These are phyloP conservation scores for Penicillium psychrosexuale DNA, from an alignment of 2,329 filamentous ascomycete genomes.

Conservation along the genomic window DNA sequence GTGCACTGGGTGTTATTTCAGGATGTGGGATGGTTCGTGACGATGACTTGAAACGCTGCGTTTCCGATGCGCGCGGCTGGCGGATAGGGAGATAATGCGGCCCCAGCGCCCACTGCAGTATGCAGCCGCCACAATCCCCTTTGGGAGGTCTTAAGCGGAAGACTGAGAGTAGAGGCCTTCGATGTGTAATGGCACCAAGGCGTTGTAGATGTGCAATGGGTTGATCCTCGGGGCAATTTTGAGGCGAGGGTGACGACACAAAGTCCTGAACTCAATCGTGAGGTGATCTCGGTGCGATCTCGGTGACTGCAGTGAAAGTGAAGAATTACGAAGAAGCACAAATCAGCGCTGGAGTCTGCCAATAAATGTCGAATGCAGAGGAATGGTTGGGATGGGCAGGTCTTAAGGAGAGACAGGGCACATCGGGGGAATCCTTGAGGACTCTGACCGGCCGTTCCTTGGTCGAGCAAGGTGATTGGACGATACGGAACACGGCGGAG, in stretches of 20 bases:
- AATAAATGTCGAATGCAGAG: background rate
- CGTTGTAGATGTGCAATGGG: conserved; percentile 15
- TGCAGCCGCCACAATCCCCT: conserved; percentile 10
- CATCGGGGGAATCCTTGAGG: conserved; percentile 7
- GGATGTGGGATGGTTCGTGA: background rate
- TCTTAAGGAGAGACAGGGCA: conserved; percentile 4
- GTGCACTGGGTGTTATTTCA: background rate
- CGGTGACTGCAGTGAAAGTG: background rate
- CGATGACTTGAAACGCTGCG: conserved; percentile 2
- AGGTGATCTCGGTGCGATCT: background rate
- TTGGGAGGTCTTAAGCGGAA: conserved; percentile 1
- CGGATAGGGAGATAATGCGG: conserved; percentile 16
- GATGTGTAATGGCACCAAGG: background rate
- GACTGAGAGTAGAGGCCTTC: conserved; percentile 1
- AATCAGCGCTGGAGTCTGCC: background rate
- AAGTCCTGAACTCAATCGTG: conserved; percentile 10
- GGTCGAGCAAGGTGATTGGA: conserved; percentile 9
- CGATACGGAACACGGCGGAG: conserved; percentile 11
- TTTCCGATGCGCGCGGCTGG: conserved; percentile 22
- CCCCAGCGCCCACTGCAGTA: conserved; percentile 18
- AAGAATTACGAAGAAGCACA: background rate
- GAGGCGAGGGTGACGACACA: conserved; percentile 10
- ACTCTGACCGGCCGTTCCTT: conserved; percentile 12
- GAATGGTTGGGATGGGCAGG: background rate
- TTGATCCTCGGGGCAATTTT: conserved; percentile 5